Percentiles rank a stretch among this genome's conserved stretches.
Evolutionary conservation across 768 basidiomycete species (phyloP).

Genomic region (Rhodotorula graminis): DNA sequence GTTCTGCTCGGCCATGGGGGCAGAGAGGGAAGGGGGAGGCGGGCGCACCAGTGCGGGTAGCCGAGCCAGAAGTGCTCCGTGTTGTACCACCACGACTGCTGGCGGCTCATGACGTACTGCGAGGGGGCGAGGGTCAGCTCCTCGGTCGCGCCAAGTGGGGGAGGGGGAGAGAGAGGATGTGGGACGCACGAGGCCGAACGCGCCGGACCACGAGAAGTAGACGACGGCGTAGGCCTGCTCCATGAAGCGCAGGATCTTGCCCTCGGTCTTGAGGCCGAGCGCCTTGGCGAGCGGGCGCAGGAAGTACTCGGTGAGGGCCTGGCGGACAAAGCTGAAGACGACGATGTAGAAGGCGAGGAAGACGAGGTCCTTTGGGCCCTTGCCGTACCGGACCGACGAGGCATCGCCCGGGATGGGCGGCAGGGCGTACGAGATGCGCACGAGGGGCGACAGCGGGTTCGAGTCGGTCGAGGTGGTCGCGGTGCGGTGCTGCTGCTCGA

Average conservation of each 20-base stretch:
- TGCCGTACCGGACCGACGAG: slow-evolving; percentile 51
- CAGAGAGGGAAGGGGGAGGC: neutral
- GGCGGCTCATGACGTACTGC: slow-evolving; percentile 73
- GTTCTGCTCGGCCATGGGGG: rapidly evolving
- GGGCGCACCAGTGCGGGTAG: slow-evolving; percentile 41
- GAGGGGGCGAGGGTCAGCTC: neutral
- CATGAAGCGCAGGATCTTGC: slow-evolving; percentile 75
- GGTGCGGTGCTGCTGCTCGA: slow-evolving; percentile 54
- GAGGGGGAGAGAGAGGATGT: neutral
- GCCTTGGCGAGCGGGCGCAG: slow-evolving; percentile 64
- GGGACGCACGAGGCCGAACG: slow-evolving; percentile 69
- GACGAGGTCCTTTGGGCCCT: slow-evolving; percentile 68
- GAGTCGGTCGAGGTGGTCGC: slow-evolving; percentile 37
- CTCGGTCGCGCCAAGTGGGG: neutral
- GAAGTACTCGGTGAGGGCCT: slow-evolving; percentile 62
- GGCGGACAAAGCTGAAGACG: slow-evolving; percentile 82
- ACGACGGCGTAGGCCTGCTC: slow-evolving; percentile 84
- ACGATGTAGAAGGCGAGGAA: slow-evolving; percentile 81
- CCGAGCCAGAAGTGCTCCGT: slow-evolving; percentile 78
- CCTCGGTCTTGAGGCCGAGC: slow-evolving; percentile 63
- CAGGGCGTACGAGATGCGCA: slow-evolving; percentile 67
- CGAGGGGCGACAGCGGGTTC: slow-evolving; percentile 70
- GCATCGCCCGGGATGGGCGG: slow-evolving; percentile 54
- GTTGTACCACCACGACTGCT: slow-evolving; percentile 80
- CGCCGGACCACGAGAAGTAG: slow-evolving; percentile 68